Base-by-base conservation (phyloP, 1,284 basidiomycete genomes). In the Cryptococcus sp. region DNA sequence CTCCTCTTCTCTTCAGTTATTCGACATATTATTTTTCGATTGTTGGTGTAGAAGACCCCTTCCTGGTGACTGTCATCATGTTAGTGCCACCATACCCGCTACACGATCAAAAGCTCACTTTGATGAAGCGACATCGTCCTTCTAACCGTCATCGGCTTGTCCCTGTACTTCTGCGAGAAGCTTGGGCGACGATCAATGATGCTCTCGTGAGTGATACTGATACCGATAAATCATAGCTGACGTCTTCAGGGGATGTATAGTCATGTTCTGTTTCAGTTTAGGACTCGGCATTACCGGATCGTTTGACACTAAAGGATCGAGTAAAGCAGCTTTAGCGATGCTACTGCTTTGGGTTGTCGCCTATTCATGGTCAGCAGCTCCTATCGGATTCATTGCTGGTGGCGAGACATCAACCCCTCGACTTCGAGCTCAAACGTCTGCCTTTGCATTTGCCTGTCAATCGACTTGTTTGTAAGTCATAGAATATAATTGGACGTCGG, bases 21-120 rank as follows among this genome's bases (percentile, higher is more conserved):
- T 58, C 54, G 41, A 56, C 54, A 4, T 58, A 58, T 47, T 58
- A 47, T 34, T 58, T 58, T 44, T 37, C 58, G 43, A 46, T 60
- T 52, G 47, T 58, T 57, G 30, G 53, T 42, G 42, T 57, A 35
- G 43, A 54, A 36, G 34, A 54, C 47, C 50, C 58, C 44, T 50
- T 58, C 58, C 49, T 62, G 54, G 14, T 61, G 52, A 47, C 56
- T 49, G 52, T 59, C 23, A 36, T 10, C 53, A 32, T 10, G 10
- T 41, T 41, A 41, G 10, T n/a, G 38, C 38, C 38, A 10, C 10
- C 38, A 10, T 10, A 10, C 38, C 38, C 10, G 10, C n/a, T 41
- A n/a, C 10, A 41, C 2, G n/a, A 10, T 41, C 10, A n/a, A 41
- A 41, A n/a, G 38, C 38, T n/a, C 10, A 10, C n/a, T 10, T 10